phyloP scores from a whole-genome alignment of 768 basidiomycete species.

The Mycena sanguinolenta region DNA sequence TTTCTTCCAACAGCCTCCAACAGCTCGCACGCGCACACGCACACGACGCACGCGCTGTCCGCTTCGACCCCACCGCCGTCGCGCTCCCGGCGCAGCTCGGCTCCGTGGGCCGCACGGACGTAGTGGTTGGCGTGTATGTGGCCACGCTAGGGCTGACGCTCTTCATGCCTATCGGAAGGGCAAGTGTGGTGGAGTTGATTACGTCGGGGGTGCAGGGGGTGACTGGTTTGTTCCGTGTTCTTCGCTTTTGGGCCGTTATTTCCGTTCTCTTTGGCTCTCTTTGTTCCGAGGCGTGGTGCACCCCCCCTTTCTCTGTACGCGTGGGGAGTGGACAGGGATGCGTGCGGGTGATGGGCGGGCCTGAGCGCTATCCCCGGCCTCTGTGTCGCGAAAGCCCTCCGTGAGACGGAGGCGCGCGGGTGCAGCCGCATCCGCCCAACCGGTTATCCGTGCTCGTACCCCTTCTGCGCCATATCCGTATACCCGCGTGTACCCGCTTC shows the following conservation, averaged over 20 bases:
- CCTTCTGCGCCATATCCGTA: too few relatives aligned
- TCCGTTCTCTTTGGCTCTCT: too few relatives aligned
- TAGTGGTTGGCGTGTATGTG: conserved; percentile 36
- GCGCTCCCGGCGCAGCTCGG: conserved; percentile 34
- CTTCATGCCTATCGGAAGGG: conserved; percentile 34
- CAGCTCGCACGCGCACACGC: background rate
- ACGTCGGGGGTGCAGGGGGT: conserved; percentile 30
- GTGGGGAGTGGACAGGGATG: too few relatives aligned
- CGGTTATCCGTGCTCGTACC: too few relatives aligned
- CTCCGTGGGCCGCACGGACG: conserved; percentile 35
- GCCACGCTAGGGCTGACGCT: conserved; percentile 35
- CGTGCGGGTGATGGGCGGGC: too few relatives aligned
- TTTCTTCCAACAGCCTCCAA: background rate
- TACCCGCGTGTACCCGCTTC: too few relatives aligned
- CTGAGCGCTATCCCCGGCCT: too few relatives aligned
- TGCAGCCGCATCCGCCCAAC: too few relatives aligned
- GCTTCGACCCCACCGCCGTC: conserved; percentile 37
- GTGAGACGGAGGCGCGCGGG: too few relatives aligned
- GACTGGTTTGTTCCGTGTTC: background rate
- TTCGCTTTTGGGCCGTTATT: background rate
- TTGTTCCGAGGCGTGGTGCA: too few relatives aligned
- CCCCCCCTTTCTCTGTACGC: too few relatives aligned
- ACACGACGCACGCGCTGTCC: conserved; percentile 8
- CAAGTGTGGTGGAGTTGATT: conserved; percentile 36
- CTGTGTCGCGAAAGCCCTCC: too few relatives aligned